phyloP scores from a whole-genome alignment of 2,329 filamentous ascomycete species.

The Aureobasidium vineae region DNA sequence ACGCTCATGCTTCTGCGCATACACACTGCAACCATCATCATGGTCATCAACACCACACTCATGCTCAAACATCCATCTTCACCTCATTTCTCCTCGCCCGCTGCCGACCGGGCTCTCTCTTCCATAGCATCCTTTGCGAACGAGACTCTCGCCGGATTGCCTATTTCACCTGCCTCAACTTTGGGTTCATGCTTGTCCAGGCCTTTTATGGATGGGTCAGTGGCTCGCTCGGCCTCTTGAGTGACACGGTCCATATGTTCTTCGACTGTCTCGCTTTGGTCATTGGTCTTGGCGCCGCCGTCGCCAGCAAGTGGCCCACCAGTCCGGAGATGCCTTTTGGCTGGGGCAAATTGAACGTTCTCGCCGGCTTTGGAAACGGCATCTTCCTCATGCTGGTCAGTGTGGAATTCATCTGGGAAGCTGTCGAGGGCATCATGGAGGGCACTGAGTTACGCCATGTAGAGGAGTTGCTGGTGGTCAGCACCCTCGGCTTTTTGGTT shows the following conservation, averaged over 20 bases:
- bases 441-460: constrained; percentile 81
- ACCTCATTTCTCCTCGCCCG: constrained; percentile 70
- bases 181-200: constrained; percentile 91
- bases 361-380: constrained; percentile 95
- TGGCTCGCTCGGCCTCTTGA: constrained; percentile 89
- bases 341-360: constrained; percentile 92
- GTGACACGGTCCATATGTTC: constrained; percentile 99
- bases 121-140: constrained; percentile 83
- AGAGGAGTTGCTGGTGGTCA: constrained; percentile 84
- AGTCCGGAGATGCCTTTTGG: constrained; percentile 89
- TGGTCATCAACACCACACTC: constrained; percentile 34
- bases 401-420: constrained; percentile 93
- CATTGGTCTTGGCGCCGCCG: constrained; percentile 85
- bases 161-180: constrained; percentile 94
- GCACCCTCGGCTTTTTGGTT: constrained; percentile 78
- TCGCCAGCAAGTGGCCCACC: constrained; percentile 95
- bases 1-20: constrained; percentile 19
- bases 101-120: constrained; percentile 68
- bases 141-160: constrained; percentile 93
- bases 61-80: constrained; percentile 60
- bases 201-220: constrained; percentile 92
- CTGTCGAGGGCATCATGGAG: constrained; percentile 80
- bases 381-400: constrained; percentile 95
- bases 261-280: constrained; percentile 93
- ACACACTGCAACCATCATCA: constrained; percentile 31